phyloP scores from a whole-genome alignment of 2,329 filamentous ascomycete species.

The Chaetothyriales sp. region DNA sequence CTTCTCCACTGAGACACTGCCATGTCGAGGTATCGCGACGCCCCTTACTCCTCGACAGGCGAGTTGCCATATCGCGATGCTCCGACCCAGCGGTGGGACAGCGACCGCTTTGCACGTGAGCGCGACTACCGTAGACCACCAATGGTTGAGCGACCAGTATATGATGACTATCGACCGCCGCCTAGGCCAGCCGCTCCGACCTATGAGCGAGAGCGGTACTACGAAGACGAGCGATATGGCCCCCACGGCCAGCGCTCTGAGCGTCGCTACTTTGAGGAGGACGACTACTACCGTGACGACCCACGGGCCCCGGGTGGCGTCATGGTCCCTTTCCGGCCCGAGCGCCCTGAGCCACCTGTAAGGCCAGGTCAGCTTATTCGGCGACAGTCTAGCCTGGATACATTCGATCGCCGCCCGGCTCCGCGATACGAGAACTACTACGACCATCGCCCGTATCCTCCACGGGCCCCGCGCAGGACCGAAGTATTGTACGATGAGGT shows the following conservation, averaged over 20 bases:
- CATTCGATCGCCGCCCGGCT: constrained; percentile 63
- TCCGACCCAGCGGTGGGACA: constrained; percentile 25
- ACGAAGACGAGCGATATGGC: constrained; percentile 29
- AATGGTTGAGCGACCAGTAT: constrained; percentile 16
- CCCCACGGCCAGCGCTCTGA: constrained; percentile 29
- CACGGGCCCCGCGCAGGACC: constrained; percentile 44
- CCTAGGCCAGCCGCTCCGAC: constrained; percentile 19
- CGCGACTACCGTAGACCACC: constrained; percentile 29
- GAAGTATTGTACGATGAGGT: constrained; percentile 53
- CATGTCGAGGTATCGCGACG: constrained; percentile 17
- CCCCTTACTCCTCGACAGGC: constrained; percentile 10
- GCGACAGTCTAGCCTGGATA: constrained; percentile 79
- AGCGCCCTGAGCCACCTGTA: constrained; percentile 35
- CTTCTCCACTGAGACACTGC: background rate
- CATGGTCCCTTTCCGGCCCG: constrained; percentile 43
- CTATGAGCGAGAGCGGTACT: constrained; percentile 30
- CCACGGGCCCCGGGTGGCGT: constrained; percentile 34
- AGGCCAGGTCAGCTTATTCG: constrained; percentile 56
- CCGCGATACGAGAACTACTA: constrained; percentile 34
- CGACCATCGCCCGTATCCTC: constrained; percentile 27
- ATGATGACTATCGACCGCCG: constrained; percentile 19
- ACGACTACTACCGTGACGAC: constrained; percentile 24
- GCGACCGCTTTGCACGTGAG: constrained; percentile 30
- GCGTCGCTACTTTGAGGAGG: constrained; percentile 25
- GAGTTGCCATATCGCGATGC: constrained; percentile 17